Evolutionary conservation across 345 rosid genomes (phyloP).

Genomic region (Noccaea bulbosa): DNA sequence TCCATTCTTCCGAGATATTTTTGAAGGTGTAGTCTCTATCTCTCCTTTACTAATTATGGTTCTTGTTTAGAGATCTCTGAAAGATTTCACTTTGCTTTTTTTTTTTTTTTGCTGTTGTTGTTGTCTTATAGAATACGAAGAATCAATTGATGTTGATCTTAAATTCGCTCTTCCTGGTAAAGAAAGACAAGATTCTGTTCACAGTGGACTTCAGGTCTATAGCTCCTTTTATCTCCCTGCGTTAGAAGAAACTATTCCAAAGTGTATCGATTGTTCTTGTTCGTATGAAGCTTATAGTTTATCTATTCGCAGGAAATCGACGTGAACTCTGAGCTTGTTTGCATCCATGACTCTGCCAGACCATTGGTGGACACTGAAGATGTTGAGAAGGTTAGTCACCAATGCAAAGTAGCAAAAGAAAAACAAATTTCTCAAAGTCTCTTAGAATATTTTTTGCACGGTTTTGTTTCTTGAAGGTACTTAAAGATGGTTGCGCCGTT

Average conservation of each 20-base stretch:
- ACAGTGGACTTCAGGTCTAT: constrained; percentile 85
- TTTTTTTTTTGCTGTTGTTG: background rate
- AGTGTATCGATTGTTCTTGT: background rate
- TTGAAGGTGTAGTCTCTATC: constrained; percentile 67
- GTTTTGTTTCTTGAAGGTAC: constrained; percentile 55
- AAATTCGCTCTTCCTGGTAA: constrained; percentile 88
- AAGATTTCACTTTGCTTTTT: constrained; percentile 25
- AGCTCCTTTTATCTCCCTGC: background rate
- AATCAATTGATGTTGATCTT: constrained; percentile 58
- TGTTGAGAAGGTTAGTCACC: constrained; percentile 62
- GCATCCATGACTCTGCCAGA: constrained; percentile 94
- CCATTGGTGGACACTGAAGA: constrained; percentile 72
- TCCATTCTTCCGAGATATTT: constrained; percentile 83
- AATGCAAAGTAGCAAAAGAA: background rate
- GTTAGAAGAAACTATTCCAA: background rate
- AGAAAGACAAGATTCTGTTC: constrained; percentile 97
- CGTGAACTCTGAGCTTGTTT: constrained; percentile 78
- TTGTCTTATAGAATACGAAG: constrained; percentile 56
- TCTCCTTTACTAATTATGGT: constrained; percentile 5
- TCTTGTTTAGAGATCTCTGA: constrained; percentile 3
- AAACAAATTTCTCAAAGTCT: background rate
- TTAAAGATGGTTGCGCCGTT: constrained; percentile 66
- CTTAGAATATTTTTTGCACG: background rate
- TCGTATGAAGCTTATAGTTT: background rate
- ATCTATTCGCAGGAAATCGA: constrained; percentile 58